These are phyloP conservation scores for Russula griseocarnosa DNA, from an alignment of 768 basidiomycete species.

Conservation along the genomic window DNA sequence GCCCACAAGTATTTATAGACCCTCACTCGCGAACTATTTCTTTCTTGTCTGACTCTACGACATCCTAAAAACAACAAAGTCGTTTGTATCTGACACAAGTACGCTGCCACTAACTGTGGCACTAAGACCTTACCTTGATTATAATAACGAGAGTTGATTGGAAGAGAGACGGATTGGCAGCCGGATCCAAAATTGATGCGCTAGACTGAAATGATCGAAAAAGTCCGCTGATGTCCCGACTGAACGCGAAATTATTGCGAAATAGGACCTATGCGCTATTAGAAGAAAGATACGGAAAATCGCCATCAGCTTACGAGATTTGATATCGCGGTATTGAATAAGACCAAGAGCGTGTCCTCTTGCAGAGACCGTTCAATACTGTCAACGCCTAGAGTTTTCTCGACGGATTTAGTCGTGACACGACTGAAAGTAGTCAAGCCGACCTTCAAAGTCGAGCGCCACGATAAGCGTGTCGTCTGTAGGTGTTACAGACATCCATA, in stretches of 20 bases:
- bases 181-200: conserved; percentile 55
- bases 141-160: conserved; percentile 57
- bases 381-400: conserved; percentile 45
- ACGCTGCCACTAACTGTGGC: too few relatives aligned
- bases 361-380: conserved; percentile 61
- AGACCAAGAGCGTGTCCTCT: conserved; percentile 58
- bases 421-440: background rate
- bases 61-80: conserved; percentile 46
- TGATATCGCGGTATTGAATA: conserved; percentile 64
- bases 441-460: conserved; percentile 62
- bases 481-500: conserved; percentile 66
- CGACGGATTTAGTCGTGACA: background rate
- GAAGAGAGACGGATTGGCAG: conserved; percentile 54
- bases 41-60: conserved; percentile 55
- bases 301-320: conserved; percentile 46
- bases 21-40: conserved; percentile 58
- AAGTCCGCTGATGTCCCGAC: conserved; percentile 55
- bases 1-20: background rate
- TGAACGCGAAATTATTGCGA: conserved; percentile 61
- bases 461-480: conserved; percentile 52
- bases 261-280: conserved; percentile 51
- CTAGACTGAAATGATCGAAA: conserved; percentile 61
- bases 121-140: conserved; percentile 46
- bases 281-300: conserved; percentile 23
- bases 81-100: background rate